phyloP scores from a whole-genome alignment of 805 yeast genomes.

The Candida berthetii region DNA sequence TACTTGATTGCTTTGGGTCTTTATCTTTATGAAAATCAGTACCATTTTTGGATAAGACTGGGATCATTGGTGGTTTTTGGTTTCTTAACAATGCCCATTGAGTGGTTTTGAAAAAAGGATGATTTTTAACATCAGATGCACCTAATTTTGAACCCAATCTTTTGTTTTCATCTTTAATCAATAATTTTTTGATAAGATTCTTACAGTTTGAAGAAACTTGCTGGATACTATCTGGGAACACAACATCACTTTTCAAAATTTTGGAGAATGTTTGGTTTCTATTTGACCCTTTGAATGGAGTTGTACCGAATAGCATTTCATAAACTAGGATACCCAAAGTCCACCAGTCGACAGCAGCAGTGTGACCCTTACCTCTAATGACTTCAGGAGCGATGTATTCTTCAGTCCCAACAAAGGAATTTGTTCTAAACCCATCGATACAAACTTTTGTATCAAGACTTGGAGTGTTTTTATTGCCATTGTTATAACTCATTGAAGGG shows the following conservation, averaged over 20 bases:
- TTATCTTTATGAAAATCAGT: constrained; percentile 38
- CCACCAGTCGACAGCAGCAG: constrained; percentile 99
- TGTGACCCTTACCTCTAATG: constrained; percentile 94
- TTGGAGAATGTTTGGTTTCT: constrained; percentile 88
- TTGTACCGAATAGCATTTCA: constrained; percentile 93
- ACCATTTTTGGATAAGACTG: constrained; percentile 57
- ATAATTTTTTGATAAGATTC: constrained; percentile 68
- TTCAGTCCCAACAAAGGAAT: constrained; percentile 98
- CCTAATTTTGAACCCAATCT: constrained; percentile 91
- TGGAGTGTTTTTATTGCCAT: constrained; percentile 38
- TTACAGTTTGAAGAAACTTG: constrained; percentile 71
- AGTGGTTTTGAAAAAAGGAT: constrained; percentile 82
- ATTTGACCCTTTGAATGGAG: constrained; percentile 92
- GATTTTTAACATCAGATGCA: constrained; percentile 90
- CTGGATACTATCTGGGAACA: constrained; percentile 67
- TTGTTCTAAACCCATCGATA: constrained; percentile 93
- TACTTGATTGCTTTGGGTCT: constrained; percentile 15
- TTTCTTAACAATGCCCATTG: constrained; percentile 95
- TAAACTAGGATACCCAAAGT: constrained; percentile 88
- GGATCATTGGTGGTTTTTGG: constrained; percentile 94
- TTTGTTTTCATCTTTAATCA: constrained; percentile 84
- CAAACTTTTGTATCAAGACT: constrained; percentile 91
- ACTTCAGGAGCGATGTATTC: constrained; percentile 99
- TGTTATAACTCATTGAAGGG: constrained; percentile 54
- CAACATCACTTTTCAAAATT: constrained; percentile 76